These are phyloP conservation scores for Ceratobasidium sp. DNA, from an alignment of 1,284 basidiomycete genomes.

Conservation along the genomic window DNA sequence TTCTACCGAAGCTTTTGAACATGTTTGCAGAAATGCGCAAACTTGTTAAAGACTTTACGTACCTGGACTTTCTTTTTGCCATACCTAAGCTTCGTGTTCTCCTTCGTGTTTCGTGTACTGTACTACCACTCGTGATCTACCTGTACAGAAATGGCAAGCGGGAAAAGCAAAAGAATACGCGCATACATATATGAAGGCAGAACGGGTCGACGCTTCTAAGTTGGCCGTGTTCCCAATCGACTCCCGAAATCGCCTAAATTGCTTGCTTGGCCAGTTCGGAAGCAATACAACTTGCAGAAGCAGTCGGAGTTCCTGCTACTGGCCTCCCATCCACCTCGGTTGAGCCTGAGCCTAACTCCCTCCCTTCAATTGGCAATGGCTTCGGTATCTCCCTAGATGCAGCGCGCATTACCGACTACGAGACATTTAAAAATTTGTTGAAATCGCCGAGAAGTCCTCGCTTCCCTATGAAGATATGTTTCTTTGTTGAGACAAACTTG, in stretches of 20 bases:
- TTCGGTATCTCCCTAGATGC: not conserved
- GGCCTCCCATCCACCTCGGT: not conserved
- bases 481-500: not conserved
- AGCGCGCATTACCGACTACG: not conserved
- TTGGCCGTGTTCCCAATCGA: not conserved
- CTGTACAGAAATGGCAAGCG: no score
- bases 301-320: not conserved
- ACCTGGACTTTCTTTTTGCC: slow-evolving; percentile 56
- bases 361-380: not conserved
- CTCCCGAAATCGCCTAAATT: not conserved
- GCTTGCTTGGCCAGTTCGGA: not conserved
- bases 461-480: not conserved
- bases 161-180: not conserved
- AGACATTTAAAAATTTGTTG: not conserved
- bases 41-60: slow-evolving; percentile 59
- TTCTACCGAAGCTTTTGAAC: slow-evolving; percentile 58
- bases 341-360: not conserved
- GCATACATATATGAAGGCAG: slow-evolving; percentile 2
- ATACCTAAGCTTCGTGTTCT: slow-evolving; percentile 52
- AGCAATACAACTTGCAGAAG: not conserved
- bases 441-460: not conserved
- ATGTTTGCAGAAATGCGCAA: slow-evolving; percentile 57
- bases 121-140: no score
- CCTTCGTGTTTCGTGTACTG: no score
- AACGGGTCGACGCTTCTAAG: not conserved